Evolutionary conservation across 495 filamentous ascomycete species (phyloP).

Genomic region (Penicillium bialowiezense): DNA sequence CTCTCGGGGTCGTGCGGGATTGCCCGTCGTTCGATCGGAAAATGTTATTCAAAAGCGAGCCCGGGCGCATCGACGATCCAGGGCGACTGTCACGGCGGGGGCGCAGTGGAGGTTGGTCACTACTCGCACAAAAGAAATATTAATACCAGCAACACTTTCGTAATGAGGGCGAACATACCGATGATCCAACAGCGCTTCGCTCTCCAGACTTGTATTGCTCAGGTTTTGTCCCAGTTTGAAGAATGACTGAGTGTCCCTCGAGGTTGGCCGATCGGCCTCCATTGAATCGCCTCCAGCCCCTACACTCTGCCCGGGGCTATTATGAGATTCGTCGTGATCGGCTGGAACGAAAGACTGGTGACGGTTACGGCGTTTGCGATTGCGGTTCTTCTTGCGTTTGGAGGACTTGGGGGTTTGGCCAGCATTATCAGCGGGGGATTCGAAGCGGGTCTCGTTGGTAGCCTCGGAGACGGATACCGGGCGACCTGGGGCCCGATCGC

Average conservation of each 20-base stretch:
- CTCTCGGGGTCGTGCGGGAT: slow-evolving; percentile 31
- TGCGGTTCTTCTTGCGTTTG: slow-evolving; percentile 40
- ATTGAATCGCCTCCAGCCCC: slow-evolving; percentile 26
- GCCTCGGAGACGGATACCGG: slow-evolving; percentile 20
- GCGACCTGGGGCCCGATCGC: slow-evolving; percentile 10
- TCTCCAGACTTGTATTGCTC: slow-evolving; percentile 81
- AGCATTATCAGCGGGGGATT: slow-evolving; percentile 23
- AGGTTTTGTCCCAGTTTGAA: slow-evolving; percentile 59
- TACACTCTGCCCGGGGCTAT: slow-evolving; percentile 14
- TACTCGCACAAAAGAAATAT: slow-evolving; percentile 26
- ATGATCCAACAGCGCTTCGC: slow-evolving; percentile 76
- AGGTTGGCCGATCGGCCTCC: slow-evolving; percentile 27
- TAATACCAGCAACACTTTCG: not conserved
- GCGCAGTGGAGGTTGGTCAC: slow-evolving; percentile 68
- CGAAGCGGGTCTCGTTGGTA: slow-evolving; percentile 18
- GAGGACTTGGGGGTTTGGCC: slow-evolving; percentile 26
- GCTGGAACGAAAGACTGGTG: slow-evolving; percentile 36
- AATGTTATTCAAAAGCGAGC: slow-evolving; percentile 28
- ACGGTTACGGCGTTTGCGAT: slow-evolving; percentile 41
- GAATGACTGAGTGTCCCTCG: slow-evolving; percentile 43
- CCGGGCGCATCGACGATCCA: slow-evolving; percentile 46
- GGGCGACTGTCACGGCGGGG: slow-evolving; percentile 61
- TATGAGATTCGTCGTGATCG: slow-evolving; percentile 25
- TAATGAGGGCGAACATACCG: slow-evolving; percentile 44
- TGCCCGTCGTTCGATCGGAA: slow-evolving; percentile 20